Evolutionary conservation across 1,284 basidiomycete genomes (phyloP).

Genomic region (Psilocybe mexicana): DNA sequence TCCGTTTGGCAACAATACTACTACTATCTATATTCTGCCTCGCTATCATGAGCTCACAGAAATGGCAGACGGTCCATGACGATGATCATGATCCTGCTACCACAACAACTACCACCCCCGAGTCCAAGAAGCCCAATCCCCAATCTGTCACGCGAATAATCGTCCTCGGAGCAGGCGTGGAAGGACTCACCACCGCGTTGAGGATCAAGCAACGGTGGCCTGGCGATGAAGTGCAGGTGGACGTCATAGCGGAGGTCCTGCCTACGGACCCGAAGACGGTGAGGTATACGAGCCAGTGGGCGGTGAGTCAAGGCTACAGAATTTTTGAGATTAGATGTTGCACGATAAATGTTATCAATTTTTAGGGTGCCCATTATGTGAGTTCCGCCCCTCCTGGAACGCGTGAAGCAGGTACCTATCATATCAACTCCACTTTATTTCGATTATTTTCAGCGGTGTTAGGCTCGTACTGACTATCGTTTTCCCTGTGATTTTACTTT

Average conservation of each 20-base stretch:
- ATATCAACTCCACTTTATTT: not conserved
- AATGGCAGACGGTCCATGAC: too few relatives aligned
- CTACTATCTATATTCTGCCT: too few relatives aligned
- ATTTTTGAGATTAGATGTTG: not conserved
- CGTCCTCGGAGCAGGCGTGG: slow-evolving; percentile 40
- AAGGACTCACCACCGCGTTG: slow-evolving; percentile 72
- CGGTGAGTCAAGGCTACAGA: slow-evolving; percentile 44
- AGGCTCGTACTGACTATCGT: too few relatives aligned
- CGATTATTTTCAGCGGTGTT: too few relatives aligned
- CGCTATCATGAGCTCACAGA: too few relatives aligned
- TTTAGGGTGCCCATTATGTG: slow-evolving; percentile 70
- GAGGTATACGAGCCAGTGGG: slow-evolving; percentile 77
- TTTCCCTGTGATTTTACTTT: not conserved
- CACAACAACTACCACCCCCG: not conserved
- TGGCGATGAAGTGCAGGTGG: slow-evolving; percentile 57
- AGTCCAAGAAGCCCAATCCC: not conserved
- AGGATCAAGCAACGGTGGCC: slow-evolving; percentile 56
- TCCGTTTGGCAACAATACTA: too few relatives aligned
- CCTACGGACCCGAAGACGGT: slow-evolving; percentile 68
- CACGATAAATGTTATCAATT: not conserved
- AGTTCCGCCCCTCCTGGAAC: slow-evolving; percentile 49
- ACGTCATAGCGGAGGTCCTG: slow-evolving; percentile 63
- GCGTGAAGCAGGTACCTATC: slow-evolving; percentile 45
- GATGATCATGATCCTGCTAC: not conserved
- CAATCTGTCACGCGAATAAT: slow-evolving; percentile 16